These are phyloP conservation scores for Cystobasidium slooffiae DNA, from an alignment of 1,284 basidiomycete genomes.

Conservation along the genomic window DNA sequence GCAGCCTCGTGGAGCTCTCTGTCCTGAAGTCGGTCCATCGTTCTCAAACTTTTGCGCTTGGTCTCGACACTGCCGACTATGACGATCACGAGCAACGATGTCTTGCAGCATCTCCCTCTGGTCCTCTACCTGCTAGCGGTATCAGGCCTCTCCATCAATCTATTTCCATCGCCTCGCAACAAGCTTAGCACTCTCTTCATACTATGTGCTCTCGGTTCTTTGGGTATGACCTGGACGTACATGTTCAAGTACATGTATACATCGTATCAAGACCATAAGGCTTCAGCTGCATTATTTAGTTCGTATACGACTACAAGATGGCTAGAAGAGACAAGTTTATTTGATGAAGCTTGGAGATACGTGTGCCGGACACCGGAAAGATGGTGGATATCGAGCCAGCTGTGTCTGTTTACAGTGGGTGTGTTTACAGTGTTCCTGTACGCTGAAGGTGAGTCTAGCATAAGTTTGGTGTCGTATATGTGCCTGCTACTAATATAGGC, in stretches of 20 bases:
- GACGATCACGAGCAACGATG: constrained; percentile 45
- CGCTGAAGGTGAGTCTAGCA: constrained; percentile 62
- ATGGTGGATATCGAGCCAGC: constrained; percentile 77
- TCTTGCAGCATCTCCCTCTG: constrained; percentile 60
- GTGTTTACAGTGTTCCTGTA: constrained; percentile 67
- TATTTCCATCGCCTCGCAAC: constrained; percentile 56
- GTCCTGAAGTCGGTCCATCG: too few species aligned
- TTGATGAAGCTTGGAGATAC: constrained; percentile 67
- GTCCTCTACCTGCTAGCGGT: constrained; percentile 63
- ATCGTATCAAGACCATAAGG: constrained; percentile 50
- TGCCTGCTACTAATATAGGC: background rate
- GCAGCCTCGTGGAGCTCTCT: too few species aligned
- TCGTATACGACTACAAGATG: constrained; percentile 60
- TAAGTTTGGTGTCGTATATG: background rate
- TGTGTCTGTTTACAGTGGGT: constrained; percentile 71
- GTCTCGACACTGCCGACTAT: too few species aligned
- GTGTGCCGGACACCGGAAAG: constrained; percentile 62
- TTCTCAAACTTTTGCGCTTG: too few species aligned
- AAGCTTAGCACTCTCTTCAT: constrained; percentile 39
- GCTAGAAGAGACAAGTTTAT: constrained; percentile 67
- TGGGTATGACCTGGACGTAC: constrained; percentile 49
- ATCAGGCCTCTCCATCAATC: constrained; percentile 57
- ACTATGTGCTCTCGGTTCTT: constrained; percentile 38
- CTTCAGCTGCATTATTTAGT: constrained; percentile 57
- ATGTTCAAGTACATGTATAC: constrained; percentile 54